Evolutionary conservation across 2,329 filamentous ascomycete species (phyloP).

Genomic region (Elsinoe perseae): DNA sequence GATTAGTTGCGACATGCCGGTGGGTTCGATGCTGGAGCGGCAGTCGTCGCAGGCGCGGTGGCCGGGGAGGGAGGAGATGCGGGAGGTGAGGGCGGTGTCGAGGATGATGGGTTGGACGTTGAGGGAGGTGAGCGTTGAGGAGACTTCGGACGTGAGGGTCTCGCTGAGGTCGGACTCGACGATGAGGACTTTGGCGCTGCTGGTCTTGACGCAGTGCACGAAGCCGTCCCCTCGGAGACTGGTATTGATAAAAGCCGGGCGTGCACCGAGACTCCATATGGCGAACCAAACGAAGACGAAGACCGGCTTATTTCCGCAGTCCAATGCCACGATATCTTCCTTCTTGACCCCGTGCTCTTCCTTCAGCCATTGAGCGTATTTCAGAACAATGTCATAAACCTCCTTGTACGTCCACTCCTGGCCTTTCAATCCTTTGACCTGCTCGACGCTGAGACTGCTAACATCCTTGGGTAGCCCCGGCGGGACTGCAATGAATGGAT

Average conservation of each 20-base stretch:
- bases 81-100: slow-evolving; percentile 51
- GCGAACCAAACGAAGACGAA: slow-evolving; percentile 71
- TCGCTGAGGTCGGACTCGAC: slow-evolving; percentile 56
- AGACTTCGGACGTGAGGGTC: slow-evolving; percentile 49
- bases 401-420: slow-evolving; percentile 66
- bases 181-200: slow-evolving; percentile 59
- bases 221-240: slow-evolving; percentile 66
- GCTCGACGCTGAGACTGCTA: slow-evolving; percentile 10
- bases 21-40: slow-evolving; percentile 24
- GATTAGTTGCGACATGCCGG: slow-evolving; percentile 63
- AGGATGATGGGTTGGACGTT: slow-evolving; percentile 55
- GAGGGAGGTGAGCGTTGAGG: slow-evolving; percentile 33
- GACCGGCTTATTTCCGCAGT: slow-evolving; percentile 72
- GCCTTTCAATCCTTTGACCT: slow-evolving; percentile 20
- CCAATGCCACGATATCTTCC: slow-evolving; percentile 69
- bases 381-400: slow-evolving; percentile 61
- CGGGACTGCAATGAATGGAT: slow-evolving; percentile 28
- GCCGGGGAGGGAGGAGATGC: slow-evolving; percentile 24
- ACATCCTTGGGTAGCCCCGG: slow-evolving; percentile 21
- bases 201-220: slow-evolving; percentile 63
- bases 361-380: slow-evolving; percentile 69
- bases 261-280: slow-evolving; percentile 74
- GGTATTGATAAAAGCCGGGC: slow-evolving; percentile 82
- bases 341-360: slow-evolving; percentile 55
- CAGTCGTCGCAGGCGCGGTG: slow-evolving; percentile 28